Conservation (phyloP, 2,329 filamentous ascomycete species). For the Endocalyx cinctus region DNA sequence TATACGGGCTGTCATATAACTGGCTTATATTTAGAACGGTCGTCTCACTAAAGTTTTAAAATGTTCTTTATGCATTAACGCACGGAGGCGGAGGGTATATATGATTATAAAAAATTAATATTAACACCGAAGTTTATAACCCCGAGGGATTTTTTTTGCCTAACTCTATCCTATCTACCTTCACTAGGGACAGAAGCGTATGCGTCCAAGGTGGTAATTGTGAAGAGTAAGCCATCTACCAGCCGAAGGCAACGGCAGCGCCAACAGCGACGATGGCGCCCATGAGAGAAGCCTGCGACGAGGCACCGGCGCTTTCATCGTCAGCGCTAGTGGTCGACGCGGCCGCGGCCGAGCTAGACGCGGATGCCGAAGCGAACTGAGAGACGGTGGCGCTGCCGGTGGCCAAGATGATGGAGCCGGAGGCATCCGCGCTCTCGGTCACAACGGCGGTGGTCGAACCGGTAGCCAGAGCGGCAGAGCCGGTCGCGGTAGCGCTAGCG, state of each 20-base stretch:
- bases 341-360: not conserved
- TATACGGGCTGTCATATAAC: no score
- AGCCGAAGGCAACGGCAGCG: conserved; percentile 18
- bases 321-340: conserved; percentile 2
- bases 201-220: no score
- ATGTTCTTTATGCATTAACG: no score
- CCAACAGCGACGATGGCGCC: conserved; percentile 21
- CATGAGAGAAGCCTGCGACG: conserved; percentile 16
- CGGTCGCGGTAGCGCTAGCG: not conserved
- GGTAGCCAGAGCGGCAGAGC: not conserved
- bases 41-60: no score
- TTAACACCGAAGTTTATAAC: no score
- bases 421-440: not conserved
- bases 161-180: no score
- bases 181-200: no score
- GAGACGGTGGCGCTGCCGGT: not conserved
- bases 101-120: no score
- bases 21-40: no score
- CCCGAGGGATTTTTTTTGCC: no score
- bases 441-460: not conserved
- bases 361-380: not conserved
- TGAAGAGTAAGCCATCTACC: no score
- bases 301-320: conserved; percentile 9
- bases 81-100: no score
- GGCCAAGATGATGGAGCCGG: not conserved